phyloP scores from a whole-genome alignment of 169 alveolate species.

The Cryptosporidium andersoni region DNA sequence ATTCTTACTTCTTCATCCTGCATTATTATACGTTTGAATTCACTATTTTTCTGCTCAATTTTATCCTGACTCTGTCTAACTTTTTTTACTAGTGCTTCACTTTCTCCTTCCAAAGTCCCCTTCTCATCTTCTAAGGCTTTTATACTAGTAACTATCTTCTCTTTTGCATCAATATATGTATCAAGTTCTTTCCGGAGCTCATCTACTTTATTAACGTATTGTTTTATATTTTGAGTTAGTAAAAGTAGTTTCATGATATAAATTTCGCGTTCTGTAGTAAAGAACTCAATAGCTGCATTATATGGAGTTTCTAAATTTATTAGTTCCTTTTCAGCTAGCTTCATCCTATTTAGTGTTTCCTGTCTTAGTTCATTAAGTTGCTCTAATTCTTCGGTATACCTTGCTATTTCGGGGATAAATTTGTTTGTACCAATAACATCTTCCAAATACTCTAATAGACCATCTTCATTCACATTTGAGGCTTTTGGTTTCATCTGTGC shows the following conservation, averaged over 20 bases:
- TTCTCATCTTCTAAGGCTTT: slow-evolving; percentile 73
- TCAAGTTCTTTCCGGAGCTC: slow-evolving; percentile 73
- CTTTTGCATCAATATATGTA: slow-evolving; percentile 67
- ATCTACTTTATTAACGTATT: slow-evolving; percentile 54
- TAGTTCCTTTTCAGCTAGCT: slow-evolving; percentile 84
- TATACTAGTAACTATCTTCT: slow-evolving; percentile 75
- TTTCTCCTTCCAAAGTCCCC: slow-evolving; percentile 77
- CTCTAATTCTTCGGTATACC: slow-evolving; percentile 78
- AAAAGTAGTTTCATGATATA: slow-evolving; percentile 72
- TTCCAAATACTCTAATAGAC: slow-evolving; percentile 95
- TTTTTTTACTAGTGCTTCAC: slow-evolving; percentile 71
- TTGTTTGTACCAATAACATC: slow-evolving; percentile 92
- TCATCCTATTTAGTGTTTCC: slow-evolving; percentile 80
- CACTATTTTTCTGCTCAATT: slow-evolving; percentile 76
- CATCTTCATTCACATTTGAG: slow-evolving; percentile 90
- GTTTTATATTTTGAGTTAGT: slow-evolving; percentile 73
- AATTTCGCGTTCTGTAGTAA: slow-evolving; percentile 77
- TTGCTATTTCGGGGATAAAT: slow-evolving; percentile 80
- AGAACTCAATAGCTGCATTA: slow-evolving; percentile 79
- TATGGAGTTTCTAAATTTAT: slow-evolving; percentile 81
- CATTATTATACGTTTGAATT: slow-evolving; percentile 75
- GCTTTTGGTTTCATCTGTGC: slow-evolving; percentile 97
- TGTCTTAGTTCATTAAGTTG: slow-evolving; percentile 81
- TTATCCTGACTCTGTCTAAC: slow-evolving; percentile 63
- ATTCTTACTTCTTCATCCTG: slow-evolving; percentile 83